Base-by-base conservation (phyloP, 768 basidiomycete genomes). In the Lentinula guzmanii region DNA sequence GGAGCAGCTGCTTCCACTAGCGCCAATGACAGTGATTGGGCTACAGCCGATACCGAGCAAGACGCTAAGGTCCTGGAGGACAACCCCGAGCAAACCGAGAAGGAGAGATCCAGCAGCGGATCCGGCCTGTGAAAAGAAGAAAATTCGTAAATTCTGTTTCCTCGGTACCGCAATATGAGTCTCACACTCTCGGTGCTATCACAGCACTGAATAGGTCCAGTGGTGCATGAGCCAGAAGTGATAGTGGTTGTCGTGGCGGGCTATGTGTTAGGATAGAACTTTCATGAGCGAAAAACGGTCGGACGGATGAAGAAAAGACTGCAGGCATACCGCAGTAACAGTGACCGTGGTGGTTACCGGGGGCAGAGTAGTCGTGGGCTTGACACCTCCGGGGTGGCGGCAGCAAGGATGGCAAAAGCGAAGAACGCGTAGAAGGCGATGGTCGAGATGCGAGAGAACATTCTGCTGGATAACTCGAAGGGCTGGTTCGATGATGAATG, bases 151-250 rank as follows among this genome's bases (percentile, higher is more conserved):
- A 52, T 5, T 33, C 5, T n/a, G 45, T 33, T 5, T 8, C 4
- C n/a, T 48, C 18, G 46, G 35, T 41, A 21, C 18, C 13, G 33
- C 34, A 15, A 56, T 6, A 5, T 39, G n/a, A 6, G 11, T 56
- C 33, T 42, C 21, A 56, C 54, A 18, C n/a, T 42, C 54, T 39
- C 24, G 18, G 54, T 56, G 54, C 31, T 56, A 18, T 65, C 63
- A 61, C 67, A 68, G 61, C 67, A 68, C 33, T 68, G 65, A 41
- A 65, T 16, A 5, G 41, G 11, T 8, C 66, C 67, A 37, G 66
- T 67, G 54, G 52, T 62, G 54, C 67, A 68, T 15, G 28, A 39
- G 24, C 50, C 51, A 31, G 41, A 45, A 18, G 54, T 11, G 8
- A 21, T 31, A 8, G 54, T 56, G 11, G 37, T 18, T 10, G 54